phyloP scores from a whole-genome alignment of 768 basidiomycete genomes.

The Suillus weaverae region DNA sequence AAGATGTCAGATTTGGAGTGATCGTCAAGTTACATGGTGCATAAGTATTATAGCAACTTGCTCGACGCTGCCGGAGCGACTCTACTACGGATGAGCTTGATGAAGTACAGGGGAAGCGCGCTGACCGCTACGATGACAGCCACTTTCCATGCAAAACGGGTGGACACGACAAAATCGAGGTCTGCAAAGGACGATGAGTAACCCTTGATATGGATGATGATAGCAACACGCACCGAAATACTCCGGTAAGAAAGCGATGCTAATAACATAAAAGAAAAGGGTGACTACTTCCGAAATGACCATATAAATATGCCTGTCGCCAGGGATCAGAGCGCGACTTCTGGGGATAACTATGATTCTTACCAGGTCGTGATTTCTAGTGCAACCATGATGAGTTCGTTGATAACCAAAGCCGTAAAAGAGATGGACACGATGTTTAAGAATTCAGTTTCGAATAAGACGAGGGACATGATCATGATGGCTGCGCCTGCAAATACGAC shows the following conservation, averaged over 20 bases:
- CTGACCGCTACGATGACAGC: constrained; percentile 94
- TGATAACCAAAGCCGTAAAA: constrained; percentile 92
- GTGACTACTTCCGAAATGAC: constrained; percentile 89
- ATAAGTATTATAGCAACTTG: constrained; percentile 65
- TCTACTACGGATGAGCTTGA: constrained; percentile 83
- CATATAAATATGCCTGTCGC: constrained; percentile 89
- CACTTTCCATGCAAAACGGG: constrained; percentile 91
- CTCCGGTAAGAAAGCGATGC: constrained; percentile 91
- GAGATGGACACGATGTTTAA: constrained; percentile 98
- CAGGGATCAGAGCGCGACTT: neutral
- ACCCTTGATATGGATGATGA: neutral
- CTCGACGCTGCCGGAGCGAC: constrained; percentile 92
- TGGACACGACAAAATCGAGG: constrained; percentile 86
- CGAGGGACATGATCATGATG: constrained; percentile 97
- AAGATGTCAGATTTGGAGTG: constrained; percentile 29
- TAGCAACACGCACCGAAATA: constrained; percentile 81
- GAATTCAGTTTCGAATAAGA: constrained; percentile 96
- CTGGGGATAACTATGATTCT: constrained; percentile 11
- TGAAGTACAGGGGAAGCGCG: constrained; percentile 85
- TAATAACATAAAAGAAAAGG: constrained; percentile 82
- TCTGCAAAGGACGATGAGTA: constrained; percentile 48
- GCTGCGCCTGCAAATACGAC: constrained; percentile 65
- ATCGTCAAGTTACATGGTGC: constrained; percentile 11
- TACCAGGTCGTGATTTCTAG: constrained; percentile 97
- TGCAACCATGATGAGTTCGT: constrained; percentile 99